Conservation (phyloP, 2,329 filamentous ascomycete genomes). For the Didymosphaeria variabile region DNA sequence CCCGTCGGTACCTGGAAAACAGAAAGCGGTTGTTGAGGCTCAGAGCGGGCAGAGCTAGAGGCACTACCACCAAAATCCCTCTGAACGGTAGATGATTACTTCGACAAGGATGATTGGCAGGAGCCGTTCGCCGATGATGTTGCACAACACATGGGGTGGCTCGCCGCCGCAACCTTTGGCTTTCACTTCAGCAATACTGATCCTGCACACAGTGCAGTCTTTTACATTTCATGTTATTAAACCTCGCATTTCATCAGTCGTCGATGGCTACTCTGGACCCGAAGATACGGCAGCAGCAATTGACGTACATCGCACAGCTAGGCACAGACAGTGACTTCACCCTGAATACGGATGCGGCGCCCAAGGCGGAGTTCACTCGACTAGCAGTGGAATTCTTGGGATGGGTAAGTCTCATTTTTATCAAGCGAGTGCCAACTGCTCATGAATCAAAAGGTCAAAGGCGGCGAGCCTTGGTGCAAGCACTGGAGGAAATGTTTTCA, state of each 20-base stretch:
- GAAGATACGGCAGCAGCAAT: not conserved
- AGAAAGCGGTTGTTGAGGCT: constrained; percentile 1
- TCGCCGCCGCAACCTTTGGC: not conserved
- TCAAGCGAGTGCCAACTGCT: not conserved
- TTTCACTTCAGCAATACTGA: not conserved
- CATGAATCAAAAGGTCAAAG: not conserved
- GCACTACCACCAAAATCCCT: not conserved
- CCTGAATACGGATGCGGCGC: not conserved
- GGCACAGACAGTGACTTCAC: not conserved
- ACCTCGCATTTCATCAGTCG: not conserved
- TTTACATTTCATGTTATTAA: not conserved
- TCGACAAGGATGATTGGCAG: not conserved
- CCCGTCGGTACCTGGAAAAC: not conserved
- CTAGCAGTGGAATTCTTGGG: not conserved
- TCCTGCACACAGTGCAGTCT: not conserved
- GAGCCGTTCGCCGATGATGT: not conserved
- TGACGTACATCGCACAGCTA: constrained; percentile 6
- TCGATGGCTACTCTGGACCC: not conserved
- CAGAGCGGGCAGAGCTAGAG: not conserved
- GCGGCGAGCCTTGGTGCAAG: constrained; percentile 2
- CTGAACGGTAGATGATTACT: not conserved
- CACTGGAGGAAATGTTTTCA: constrained; percentile 7
- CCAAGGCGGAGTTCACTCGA: constrained; percentile 6
- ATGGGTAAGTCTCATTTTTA: not conserved
- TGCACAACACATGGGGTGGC: not conserved